phyloP scores from a whole-genome alignment of 495 filamentous ascomycete genomes.

The Annulohypoxylon maeteangense region DNA sequence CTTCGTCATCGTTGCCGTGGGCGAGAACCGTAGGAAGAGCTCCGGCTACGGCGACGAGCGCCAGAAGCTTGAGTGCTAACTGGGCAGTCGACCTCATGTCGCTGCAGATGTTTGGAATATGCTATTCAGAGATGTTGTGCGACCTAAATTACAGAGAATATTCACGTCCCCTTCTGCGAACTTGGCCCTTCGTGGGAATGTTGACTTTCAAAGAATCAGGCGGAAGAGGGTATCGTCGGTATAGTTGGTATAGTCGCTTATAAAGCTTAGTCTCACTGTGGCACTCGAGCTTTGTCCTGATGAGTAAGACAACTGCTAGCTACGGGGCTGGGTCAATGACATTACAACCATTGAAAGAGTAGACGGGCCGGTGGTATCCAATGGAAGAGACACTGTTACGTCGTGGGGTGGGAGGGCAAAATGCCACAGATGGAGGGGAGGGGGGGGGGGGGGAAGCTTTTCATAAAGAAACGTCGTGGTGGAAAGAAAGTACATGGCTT shows the following conservation, averaged over 20 bases:
- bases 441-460: not conserved
- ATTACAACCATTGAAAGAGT: slow-evolving; percentile 18
- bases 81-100: slow-evolving; percentile 41
- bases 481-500: slow-evolving; percentile 21
- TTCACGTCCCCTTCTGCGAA: slow-evolving; percentile 21
- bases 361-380: slow-evolving; percentile 11
- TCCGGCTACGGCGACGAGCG: slow-evolving; percentile 42
- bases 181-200: not conserved
- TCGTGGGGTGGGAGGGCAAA: slow-evolving; percentile 14
- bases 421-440: slow-evolving; percentile 6
- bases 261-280: slow-evolving; percentile 15
- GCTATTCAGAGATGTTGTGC: slow-evolving; percentile 11
- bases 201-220: slow-evolving; percentile 9
- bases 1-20: slow-evolving; percentile 54
- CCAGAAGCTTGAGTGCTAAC: slow-evolving; percentile 40
- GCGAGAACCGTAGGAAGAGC: slow-evolving; percentile 53
- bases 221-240: slow-evolving; percentile 9
- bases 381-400: slow-evolving; percentile 23
- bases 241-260: slow-evolving; percentile 10
- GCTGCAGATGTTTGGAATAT: slow-evolving; percentile 9
- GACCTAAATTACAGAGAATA: slow-evolving; percentile 4
- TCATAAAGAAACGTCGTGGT: slow-evolving; percentile 33
- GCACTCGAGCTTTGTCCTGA: slow-evolving; percentile 15
- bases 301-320: not conserved
- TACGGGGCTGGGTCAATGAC: slow-evolving; percentile 6